Evolutionary conservation across 2,329 filamentous ascomycete species (phyloP), one percentile per base, ranked within the genome.

Genomic region (Moelleriella libera): DNA sequence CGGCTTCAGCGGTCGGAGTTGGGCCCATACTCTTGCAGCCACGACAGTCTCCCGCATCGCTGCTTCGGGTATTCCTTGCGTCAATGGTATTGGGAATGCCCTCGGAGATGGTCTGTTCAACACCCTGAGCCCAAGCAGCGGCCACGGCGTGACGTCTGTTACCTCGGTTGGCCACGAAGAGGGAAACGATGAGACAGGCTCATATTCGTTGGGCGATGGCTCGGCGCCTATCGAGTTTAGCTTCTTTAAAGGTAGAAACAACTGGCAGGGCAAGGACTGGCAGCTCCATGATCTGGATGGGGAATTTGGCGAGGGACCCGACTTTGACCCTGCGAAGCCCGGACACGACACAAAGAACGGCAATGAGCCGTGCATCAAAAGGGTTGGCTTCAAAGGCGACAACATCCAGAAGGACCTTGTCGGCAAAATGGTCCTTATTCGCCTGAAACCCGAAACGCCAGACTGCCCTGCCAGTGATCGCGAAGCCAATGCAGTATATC

Each of bases 81-180:
- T 51, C 34, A 31, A 29, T 5, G 39, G 21, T 6, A 21, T 47
- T 4, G 49, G 47, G 11, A 51, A 51, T 12, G 6, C 14, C 1
- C 21, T 8, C 4, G 5, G 7, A 0, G 4, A 39, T 6, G 47
- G 47, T 29, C 40, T 49, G 1, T 51, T 51, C 21, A 32, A 30
- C 29, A 41, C 30, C 31, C 11, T 32, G 34, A 44, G 40, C n/a
- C 49, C 49, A 10, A 29, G 31, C 32, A 32, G 28, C 21, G 49
- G 44, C 5, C 37, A 32, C 41, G 49, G 47, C 12, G 45, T 49
- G 11, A 47, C 41, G 12, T 30, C 47, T 8, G 45, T 51, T 31
- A 47, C 42, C 40, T 47, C 49, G 30, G 46, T 49, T 43, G 44
- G 12, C 40, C 45, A 44, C 37, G 8, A 10, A 14, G 32, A 12